These are phyloP conservation scores for Teunomyces funiuensis DNA, from an alignment of 805 yeast genomes.

Conservation along the genomic window DNA sequence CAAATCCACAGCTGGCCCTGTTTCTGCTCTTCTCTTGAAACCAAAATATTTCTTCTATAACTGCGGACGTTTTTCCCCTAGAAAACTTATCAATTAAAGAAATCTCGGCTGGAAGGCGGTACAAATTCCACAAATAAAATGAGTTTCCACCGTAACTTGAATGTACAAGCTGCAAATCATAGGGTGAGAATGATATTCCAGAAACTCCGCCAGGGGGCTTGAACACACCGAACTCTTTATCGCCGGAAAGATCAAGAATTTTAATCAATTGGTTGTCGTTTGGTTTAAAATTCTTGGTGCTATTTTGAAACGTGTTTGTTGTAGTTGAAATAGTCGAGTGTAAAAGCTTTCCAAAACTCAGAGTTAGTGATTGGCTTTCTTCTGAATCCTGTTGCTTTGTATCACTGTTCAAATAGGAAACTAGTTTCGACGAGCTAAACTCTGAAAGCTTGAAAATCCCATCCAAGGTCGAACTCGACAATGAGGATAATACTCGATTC, in stretches of 20 bases:
- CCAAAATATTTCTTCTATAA: constrained; percentile 55
- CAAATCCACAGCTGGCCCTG: constrained; percentile 40
- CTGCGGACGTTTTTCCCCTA: constrained; percentile 63
- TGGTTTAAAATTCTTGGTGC: constrained; percentile 20
- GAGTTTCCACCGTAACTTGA: constrained; percentile 60
- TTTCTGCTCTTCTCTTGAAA: constrained; percentile 17
- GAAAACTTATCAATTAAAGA: constrained; percentile 55
- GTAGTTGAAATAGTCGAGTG: constrained; percentile 35
- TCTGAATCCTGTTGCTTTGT: constrained; percentile 8
- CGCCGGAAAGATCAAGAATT: constrained; percentile 47
- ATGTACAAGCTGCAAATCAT: constrained; percentile 56
- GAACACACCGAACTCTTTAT: constrained; percentile 42
- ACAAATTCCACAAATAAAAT: constrained; percentile 62
- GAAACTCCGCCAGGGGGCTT: constrained; percentile 65
- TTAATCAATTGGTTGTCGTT: constrained; percentile 40
- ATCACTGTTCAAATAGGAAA: constrained; percentile 30
- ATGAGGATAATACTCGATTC: constrained; percentile 45
- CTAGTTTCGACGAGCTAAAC: constrained; percentile 45
- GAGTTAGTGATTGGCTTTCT: constrained; percentile 25
- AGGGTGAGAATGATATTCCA: constrained; percentile 58
- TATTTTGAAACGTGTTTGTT: constrained; percentile 23
- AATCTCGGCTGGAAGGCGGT: constrained; percentile 50
- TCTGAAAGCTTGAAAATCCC: constrained; percentile 49
- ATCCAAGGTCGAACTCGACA: constrained; percentile 56
- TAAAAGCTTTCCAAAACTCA: constrained; percentile 31